A percentile compares a stretch with the other conserved stretches of the same genome.
phyloP scores from a whole-genome alignment of 2,329 filamentous ascomycete genomes.

The Colletotrichum shisoi region DNA sequence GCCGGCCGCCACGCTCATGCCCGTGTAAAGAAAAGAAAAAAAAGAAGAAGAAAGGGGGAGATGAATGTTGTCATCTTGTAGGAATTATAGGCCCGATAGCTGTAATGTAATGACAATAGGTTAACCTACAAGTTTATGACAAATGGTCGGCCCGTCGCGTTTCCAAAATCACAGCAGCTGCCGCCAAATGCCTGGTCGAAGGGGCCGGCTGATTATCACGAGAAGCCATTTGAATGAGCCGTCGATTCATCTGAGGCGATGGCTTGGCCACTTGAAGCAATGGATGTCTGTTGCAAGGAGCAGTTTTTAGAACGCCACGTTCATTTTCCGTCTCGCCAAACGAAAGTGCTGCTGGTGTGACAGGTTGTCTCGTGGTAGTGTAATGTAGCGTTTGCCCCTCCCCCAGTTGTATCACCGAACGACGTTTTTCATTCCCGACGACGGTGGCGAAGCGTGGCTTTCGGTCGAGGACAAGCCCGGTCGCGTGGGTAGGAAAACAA shows the following conservation, averaged over 20 bases:
- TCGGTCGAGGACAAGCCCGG: background rate
- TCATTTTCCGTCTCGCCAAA: background rate
- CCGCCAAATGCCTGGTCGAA: constrained; percentile 12
- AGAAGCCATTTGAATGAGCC: background rate
- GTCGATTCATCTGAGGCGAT: background rate
- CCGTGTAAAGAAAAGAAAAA: constrained; percentile 43
- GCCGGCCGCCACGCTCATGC: constrained; percentile 28
- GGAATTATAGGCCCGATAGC: background rate
- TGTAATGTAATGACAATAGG: constrained; percentile 28
- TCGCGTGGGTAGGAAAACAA: background rate
- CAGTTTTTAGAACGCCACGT: background rate
- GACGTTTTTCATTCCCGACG: background rate
- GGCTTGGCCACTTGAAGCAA: background rate
- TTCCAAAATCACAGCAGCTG: background rate
- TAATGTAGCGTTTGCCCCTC: too few relatives aligned
- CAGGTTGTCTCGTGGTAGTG: background rate
- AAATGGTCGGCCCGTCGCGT: background rate
- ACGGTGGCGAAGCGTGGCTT: constrained; percentile 13
- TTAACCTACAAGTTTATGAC: background rate
- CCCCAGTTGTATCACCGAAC: too few relatives aligned
- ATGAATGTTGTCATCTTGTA: too few relatives aligned
- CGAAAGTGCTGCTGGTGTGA: background rate
- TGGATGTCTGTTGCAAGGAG: background rate
- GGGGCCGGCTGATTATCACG: background rate
- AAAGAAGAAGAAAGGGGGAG: too few relatives aligned